Evolutionary conservation across 164 flowering plant genomes (phyloP).

Genomic region (Taxillus chinensis): DNA sequence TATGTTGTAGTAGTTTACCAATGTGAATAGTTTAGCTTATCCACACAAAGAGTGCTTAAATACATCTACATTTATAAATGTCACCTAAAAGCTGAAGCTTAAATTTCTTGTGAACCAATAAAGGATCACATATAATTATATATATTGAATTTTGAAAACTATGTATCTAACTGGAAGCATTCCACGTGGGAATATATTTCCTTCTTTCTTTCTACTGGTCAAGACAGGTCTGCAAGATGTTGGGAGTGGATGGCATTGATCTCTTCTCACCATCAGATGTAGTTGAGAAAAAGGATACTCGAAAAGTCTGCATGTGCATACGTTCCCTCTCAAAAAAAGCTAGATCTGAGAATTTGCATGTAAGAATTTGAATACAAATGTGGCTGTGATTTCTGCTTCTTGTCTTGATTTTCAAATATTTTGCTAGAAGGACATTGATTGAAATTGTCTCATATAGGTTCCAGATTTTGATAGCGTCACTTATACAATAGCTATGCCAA

Average conservation of each 20-base stretch:
- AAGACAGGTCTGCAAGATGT: constrained; percentile 45
- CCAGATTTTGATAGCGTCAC: constrained; percentile 71
- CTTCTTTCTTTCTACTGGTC: neutral
- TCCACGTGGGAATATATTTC: too few species aligned
- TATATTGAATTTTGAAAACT: too few species aligned
- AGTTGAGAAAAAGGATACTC: constrained; percentile 52
- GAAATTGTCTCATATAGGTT: constrained; percentile 24
- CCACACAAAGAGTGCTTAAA: too few species aligned
- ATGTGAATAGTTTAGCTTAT: too few species aligned
- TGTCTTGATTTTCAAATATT: neutral
- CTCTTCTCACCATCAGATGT: constrained; percentile 73
- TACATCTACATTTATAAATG: too few species aligned
- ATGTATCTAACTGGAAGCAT: too few species aligned
- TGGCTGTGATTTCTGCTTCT: neutral
- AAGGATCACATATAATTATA: too few species aligned
- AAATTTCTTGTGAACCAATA: too few species aligned
- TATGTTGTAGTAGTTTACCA: too few species aligned
- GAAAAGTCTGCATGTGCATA: constrained; percentile 66
- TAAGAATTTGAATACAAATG: constrained; percentile 13
- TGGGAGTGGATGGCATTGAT: constrained; percentile 56
- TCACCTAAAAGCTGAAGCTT: too few species aligned
- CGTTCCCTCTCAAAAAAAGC: constrained; percentile 62
- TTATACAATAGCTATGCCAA: constrained; percentile 54
- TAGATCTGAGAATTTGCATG: constrained; percentile 39
- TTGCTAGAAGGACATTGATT: neutral